Evolutionary conservation across 768 basidiomycete species (phyloP).

Genomic region (Mycena capillaripes): DNA sequence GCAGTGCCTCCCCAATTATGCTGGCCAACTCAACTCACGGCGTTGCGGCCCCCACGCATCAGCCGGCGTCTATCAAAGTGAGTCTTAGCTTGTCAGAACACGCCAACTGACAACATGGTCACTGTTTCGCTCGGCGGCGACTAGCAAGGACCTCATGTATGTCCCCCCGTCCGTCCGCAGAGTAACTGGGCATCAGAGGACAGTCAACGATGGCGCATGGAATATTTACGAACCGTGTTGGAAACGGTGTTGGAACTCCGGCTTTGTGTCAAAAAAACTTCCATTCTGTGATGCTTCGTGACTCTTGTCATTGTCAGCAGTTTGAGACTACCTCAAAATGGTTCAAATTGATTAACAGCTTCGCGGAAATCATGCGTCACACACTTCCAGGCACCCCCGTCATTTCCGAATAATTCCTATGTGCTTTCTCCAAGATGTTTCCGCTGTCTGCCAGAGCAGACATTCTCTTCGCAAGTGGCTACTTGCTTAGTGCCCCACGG

Average conservation of each 20-base stretch:
- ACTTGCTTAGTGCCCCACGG: too few relatives aligned
- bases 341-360: neutral
- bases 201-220: neutral
- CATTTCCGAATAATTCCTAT: neutral
- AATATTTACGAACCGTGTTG: neutral
- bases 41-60: neutral
- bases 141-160: neutral
- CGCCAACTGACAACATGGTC: neutral
- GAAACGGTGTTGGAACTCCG: too few relatives aligned
- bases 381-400: neutral
- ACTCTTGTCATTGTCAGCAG: neutral
- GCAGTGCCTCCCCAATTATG: too few relatives aligned
- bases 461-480: too few relatives aligned
- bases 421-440: neutral
- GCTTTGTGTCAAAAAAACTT: too few relatives aligned
- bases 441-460: neutral
- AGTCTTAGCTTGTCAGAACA: slow-evolving; percentile 3
- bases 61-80: neutral
- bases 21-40: too few relatives aligned
- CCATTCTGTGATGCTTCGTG: slow-evolving; percentile 8
- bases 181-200: neutral
- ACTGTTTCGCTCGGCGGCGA: neutral
- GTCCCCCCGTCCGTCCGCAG: neutral
- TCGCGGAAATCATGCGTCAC: neutral
- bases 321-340: neutral